Percentiles rank a stretch among this genome's conserved stretches.
Conservation (phyloP, 495 filamentous ascomycete species). For the Elasticomyces elasticus region DNA sequence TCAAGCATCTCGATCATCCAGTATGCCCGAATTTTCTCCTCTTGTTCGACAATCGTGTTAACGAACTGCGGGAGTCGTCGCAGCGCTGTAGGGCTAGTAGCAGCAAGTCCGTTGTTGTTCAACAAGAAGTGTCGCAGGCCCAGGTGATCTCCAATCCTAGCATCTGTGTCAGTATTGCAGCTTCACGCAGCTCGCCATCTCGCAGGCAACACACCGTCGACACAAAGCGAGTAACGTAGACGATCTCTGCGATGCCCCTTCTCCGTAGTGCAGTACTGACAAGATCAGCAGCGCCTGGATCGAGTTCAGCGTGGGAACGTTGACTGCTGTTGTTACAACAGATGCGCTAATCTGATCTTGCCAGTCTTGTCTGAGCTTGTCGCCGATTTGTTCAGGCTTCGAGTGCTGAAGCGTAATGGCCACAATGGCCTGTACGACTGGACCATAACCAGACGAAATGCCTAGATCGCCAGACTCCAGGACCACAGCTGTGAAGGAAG, state of each 20-base stretch:
- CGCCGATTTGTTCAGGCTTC: neutral
- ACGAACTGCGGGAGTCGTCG: constrained; percentile 5
- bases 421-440: constrained; percentile 27
- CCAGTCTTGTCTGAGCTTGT: neutral
- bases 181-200: too few relatives aligned
- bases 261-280: constrained; percentile 27
- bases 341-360: neutral
- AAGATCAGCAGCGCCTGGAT: constrained; percentile 29
- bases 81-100: neutral
- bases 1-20: constrained; percentile 34
- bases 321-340: constrained; percentile 23
- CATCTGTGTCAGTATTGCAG: neutral
- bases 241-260: constrained; percentile 24
- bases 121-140: constrained; percentile 8
- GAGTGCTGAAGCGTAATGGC: constrained; percentile 28
- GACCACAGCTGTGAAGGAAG: constrained; percentile 22
- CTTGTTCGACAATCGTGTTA: constrained; percentile 23
- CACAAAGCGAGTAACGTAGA: constrained; percentile 30
- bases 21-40: constrained; percentile 30
- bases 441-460: constrained; percentile 12
- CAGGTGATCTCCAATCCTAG: constrained; percentile 24
- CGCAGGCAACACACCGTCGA: too few relatives aligned
- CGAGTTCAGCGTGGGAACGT: constrained; percentile 6
- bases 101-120: neutral
- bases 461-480: constrained; percentile 12